These are phyloP conservation scores for Mentha longifolia DNA, from an alignment of 257 asterid genomes.

Conservation along the genomic window DNA sequence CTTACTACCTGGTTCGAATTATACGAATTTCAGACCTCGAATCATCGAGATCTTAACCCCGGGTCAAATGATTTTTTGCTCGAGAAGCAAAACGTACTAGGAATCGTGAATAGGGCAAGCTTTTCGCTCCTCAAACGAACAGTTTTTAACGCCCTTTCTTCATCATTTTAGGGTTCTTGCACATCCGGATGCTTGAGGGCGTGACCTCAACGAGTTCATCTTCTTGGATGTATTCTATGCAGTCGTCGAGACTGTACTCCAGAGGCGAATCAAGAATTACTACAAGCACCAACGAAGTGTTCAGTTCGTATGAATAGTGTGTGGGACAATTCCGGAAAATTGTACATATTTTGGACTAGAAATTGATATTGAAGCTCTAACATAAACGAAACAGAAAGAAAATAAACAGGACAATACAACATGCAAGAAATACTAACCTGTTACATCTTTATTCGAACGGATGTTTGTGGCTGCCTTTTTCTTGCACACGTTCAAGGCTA, in stretches of 20 bases:
- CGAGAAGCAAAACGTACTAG: conserved; percentile 17
- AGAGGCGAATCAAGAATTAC: conserved; percentile 88
- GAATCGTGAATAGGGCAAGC: neutral
- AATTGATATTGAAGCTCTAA: neutral
- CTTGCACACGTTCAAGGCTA: conserved; percentile 93
- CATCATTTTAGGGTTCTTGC: conserved; percentile 73
- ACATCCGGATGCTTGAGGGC: conserved; percentile 86
- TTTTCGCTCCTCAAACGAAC: neutral
- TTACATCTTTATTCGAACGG: conserved; percentile 86
- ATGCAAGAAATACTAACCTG: conserved; percentile 54
- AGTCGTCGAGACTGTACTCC: conserved; percentile 93
- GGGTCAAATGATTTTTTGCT: neutral
- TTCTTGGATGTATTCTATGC: conserved; percentile 99
- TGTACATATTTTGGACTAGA: neutral
- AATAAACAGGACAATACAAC: neutral
- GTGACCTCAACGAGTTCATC: conserved; percentile 98
- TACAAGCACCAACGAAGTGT: conserved; percentile 38
- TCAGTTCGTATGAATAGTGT: neutral
- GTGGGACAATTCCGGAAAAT: neutral
- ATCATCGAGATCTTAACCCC: conserved; percentile 17
- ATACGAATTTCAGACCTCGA: neutral
- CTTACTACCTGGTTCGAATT: conserved; percentile 17
- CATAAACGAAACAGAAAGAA: neutral
- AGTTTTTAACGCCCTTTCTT: conserved; percentile 56
- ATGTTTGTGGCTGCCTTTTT: conserved; percentile 95